Conservation (phyloP, 176 grass and related monocot genomes). For the Carex myosuroides region DNA sequence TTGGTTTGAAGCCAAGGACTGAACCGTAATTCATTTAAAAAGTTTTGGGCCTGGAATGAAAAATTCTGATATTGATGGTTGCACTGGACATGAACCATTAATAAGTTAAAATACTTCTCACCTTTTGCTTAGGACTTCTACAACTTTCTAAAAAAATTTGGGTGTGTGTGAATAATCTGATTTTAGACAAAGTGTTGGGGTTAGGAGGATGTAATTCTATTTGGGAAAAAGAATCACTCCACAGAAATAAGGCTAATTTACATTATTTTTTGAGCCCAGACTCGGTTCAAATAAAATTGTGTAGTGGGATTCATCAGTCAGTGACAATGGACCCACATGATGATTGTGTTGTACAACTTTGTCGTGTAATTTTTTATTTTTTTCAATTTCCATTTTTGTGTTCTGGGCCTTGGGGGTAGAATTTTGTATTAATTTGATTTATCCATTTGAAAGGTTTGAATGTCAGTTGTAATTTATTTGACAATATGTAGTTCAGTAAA, state of each 20-base stretch:
- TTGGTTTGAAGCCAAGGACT: slow-evolving; percentile 65
- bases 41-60: slow-evolving; percentile 13
- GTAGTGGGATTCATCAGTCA: not conserved
- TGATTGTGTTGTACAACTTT: not conserved
- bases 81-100: not conserved
- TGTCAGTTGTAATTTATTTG: not conserved
- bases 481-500: not conserved
- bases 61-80: not conserved
- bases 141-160: not conserved
- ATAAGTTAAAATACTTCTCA: not conserved
- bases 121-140: not conserved
- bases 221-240: not conserved
- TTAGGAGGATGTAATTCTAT: not conserved
- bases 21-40: slow-evolving; percentile 10
- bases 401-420: not conserved
- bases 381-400: not conserved
- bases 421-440: slow-evolving; percentile 6
- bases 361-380: slow-evolving; percentile 7
- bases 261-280: slow-evolving; percentile 4
- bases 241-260: not conserved
- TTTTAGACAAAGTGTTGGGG: not conserved
- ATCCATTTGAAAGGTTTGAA: not conserved
- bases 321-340: not conserved
- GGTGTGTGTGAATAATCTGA: not conserved
- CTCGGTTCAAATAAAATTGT: slow-evolving; percentile 1